Evolutionary conservation across 805 yeast genomes (phyloP), one percentile per base, ranked within the genome.

Genomic region (Candida insectalens): DNA sequence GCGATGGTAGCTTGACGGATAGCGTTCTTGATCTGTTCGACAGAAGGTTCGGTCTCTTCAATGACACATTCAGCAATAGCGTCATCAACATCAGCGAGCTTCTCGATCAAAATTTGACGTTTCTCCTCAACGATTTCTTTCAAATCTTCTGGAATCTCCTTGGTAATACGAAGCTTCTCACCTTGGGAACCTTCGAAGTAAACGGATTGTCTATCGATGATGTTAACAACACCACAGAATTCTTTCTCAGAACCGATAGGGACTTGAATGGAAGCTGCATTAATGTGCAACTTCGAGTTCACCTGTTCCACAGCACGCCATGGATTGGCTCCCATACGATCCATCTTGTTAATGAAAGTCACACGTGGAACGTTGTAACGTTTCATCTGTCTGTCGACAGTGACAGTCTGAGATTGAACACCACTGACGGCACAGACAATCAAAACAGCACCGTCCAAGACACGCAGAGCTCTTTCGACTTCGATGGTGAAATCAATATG

Each of bases 401-500:
- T 92, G 39, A 92, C 95, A 14, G 98, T 92, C 61, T 92, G 98
- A 2, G 96, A 85, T 62, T 92, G 98, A 30, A 92, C 98, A 53
- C 98, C 98, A 19, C 94, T 75, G 34, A 92, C 98, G 14, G 98
- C 98, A 70, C 98, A 92, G 14, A 92, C 96, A 35, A 92, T 97
- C 42, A 92, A 69, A 32, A 92, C 97, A 26, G 98, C 98, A 62
- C 98, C 98, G 58, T 92, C 98, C 39, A 92, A 65, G 27, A 92
- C 98, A 60, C 98, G 74, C 57, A 92, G 65, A n/a, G 98, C 98
- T 55, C 98, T 77, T 65, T 92, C 98, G 32, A 92, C 98, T 63
- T 92, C 98, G 50, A 92, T 89, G 35, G 98, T 92, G 69, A 92
- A 92, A 60, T 92, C 98, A 60, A 94, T 92, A 59, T 92, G 98